Percentiles rank a stretch among this genome's conserved stretches.
Evolutionary conservation across 768 basidiomycete genomes (phyloP).

Genomic region (Pisolithus marmoratus): DNA sequence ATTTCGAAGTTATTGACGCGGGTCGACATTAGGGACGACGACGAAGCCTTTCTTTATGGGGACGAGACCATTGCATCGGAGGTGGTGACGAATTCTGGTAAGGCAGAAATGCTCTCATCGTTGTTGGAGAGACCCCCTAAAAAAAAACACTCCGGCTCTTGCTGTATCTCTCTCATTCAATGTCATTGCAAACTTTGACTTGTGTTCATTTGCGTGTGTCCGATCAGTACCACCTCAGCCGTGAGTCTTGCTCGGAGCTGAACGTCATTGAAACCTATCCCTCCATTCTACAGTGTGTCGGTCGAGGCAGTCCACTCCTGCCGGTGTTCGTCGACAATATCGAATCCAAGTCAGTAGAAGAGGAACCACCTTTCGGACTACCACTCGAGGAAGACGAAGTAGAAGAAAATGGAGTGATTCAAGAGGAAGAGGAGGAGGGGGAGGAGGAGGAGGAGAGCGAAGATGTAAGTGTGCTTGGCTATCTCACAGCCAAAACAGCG

Average conservation of each 20-base stretch:
- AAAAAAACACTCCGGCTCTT: slow-evolving; percentile 17
- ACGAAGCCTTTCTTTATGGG: slow-evolving; percentile 78
- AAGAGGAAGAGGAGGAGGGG: slow-evolving; percentile 30
- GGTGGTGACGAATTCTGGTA: slow-evolving; percentile 39
- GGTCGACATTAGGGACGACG: slow-evolving; percentile 54
- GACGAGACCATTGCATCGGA: slow-evolving; percentile 35
- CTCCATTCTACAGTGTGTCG: slow-evolving; percentile 27
- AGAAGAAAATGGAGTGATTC: slow-evolving; percentile 4
- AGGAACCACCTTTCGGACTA: slow-evolving; percentile 27
- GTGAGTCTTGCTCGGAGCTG: slow-evolving; percentile 44
- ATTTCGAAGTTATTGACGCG: slow-evolving; percentile 20
- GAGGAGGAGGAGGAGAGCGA: slow-evolving; percentile 42
- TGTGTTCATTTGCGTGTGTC: slow-evolving; percentile 33
- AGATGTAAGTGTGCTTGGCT: slow-evolving; percentile 32
- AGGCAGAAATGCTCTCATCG: slow-evolving; percentile 26
- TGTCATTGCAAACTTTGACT: slow-evolving; percentile 37
- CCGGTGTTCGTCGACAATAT: slow-evolving; percentile 49
- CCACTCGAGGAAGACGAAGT: slow-evolving; percentile 34
- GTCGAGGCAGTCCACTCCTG: slow-evolving; percentile 37
- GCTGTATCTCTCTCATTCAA: slow-evolving; percentile 31
- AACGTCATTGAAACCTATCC: slow-evolving; percentile 13
- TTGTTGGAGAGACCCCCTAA: slow-evolving; percentile 17
- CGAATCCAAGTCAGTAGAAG: slow-evolving; percentile 42
- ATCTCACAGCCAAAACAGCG: not conserved
- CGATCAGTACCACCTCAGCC: slow-evolving; percentile 47